phyloP scores from a whole-genome alignment of 495 filamentous ascomycete species.

The Chaetomium tenue region DNA sequence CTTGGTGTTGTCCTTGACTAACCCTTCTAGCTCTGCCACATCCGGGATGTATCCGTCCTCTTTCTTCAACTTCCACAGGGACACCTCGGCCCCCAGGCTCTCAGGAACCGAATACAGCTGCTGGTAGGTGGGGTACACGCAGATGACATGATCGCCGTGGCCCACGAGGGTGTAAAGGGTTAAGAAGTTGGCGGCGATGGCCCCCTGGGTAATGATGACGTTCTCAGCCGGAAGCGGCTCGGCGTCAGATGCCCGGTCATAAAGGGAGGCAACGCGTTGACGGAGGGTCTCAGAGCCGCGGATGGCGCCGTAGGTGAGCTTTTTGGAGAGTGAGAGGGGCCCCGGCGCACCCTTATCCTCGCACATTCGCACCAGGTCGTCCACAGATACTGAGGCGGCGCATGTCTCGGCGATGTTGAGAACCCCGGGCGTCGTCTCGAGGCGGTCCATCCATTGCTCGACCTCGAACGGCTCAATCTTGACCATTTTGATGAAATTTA shows the following conservation, averaged over 20 bases:
- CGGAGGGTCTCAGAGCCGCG: slow-evolving; percentile 33
- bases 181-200: slow-evolving; percentile 81
- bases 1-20: slow-evolving; percentile 77
- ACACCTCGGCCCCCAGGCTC: slow-evolving; percentile 77
- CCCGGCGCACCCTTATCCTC: slow-evolving; percentile 48
- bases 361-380: slow-evolving; percentile 66
- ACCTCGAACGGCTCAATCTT: slow-evolving; percentile 70
- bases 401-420: slow-evolving; percentile 90
- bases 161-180: slow-evolving; percentile 71
- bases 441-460: slow-evolving; percentile 91
- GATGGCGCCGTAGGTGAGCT: slow-evolving; percentile 40
- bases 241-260: slow-evolving; percentile 22
- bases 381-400: slow-evolving; percentile 73
- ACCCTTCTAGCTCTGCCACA: slow-evolving; percentile 60
- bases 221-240: slow-evolving; percentile 49
- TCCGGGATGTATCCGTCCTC: slow-evolving; percentile 66
- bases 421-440: slow-evolving; percentile 66
- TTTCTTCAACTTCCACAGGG: slow-evolving; percentile 70
- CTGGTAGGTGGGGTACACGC: slow-evolving; percentile 87
- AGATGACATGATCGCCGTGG: slow-evolving; percentile 84
- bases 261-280: slow-evolving; percentile 30
- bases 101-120: slow-evolving; percentile 77
- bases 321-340: slow-evolving; percentile 49
- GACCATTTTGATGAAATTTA: slow-evolving; percentile 53
- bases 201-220: slow-evolving; percentile 75